phyloP scores from a whole-genome alignment of 495 filamentous ascomycete species.

The Clavariopsis aquatica region DNA sequence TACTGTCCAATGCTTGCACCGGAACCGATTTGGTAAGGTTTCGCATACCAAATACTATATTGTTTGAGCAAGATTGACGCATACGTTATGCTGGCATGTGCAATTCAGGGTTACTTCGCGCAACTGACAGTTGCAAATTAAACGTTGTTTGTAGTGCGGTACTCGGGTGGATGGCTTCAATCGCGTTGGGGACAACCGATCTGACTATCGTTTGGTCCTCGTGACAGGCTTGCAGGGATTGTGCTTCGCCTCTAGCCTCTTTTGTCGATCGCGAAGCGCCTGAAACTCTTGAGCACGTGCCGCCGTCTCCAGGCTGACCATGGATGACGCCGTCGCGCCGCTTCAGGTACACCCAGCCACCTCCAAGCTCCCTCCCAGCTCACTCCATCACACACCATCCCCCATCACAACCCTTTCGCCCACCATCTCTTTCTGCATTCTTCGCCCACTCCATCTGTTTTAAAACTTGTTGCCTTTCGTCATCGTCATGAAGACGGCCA shows the following conservation, averaged over 20 bases:
- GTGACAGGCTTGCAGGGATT: neutral
- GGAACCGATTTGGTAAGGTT: no score
- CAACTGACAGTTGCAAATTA: no score
- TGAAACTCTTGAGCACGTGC: conserved; percentile 12
- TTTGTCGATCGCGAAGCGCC: neutral
- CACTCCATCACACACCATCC: neutral
- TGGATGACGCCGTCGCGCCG: neutral
- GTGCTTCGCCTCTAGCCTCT: neutral
- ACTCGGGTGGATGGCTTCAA: no score
- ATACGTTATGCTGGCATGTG: no score
- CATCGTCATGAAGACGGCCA: conserved; percentile 73
- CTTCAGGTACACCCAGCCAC: conserved; percentile 9
- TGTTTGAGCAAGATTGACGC: no score
- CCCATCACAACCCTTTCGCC: neutral
- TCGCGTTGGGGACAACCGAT: no score
- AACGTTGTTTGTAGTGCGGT: no score
- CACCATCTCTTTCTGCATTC: conserved; percentile 4
- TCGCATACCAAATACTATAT: no score
- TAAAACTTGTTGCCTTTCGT: neutral
- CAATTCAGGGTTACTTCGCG: no score
- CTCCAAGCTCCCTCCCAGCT: neutral
- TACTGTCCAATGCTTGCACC: no score
- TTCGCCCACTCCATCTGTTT: conserved; percentile 8
- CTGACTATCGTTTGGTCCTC: no score
- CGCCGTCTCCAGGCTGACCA: conserved; percentile 1